phyloP scores from a whole-genome alignment of 2,329 filamentous ascomycete species.

The Coniochaeta pulveracea region DNA sequence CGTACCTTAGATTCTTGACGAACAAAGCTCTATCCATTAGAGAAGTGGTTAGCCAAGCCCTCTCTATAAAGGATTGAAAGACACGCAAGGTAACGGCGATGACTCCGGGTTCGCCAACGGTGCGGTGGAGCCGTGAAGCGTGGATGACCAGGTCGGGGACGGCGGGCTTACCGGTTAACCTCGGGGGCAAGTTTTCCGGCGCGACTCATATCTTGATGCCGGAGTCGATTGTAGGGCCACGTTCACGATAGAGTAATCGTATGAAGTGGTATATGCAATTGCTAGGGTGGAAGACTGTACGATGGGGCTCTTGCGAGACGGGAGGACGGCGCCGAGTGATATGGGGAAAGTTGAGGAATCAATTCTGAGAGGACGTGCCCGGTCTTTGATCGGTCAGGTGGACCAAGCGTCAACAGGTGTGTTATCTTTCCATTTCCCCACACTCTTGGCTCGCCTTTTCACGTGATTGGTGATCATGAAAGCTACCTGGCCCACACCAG shows the following conservation, averaged over 20 bases:
- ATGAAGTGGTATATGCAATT: constrained; percentile 8
- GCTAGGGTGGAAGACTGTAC: constrained; percentile 1
- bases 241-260: constrained; percentile 11
- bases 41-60: constrained; percentile 13
- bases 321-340: constrained; percentile 3
- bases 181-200: constrained; percentile 96
- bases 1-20: constrained; percentile 98
- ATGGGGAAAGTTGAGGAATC: constrained; percentile 4
- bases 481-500: too few species aligned
- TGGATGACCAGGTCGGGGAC: constrained; percentile 13
- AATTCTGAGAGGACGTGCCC: too few species aligned
- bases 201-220: constrained; percentile 80
- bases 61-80: too few species aligned
- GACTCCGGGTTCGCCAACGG: constrained; percentile 4
- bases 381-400: too few species aligned
- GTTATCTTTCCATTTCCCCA: too few species aligned
- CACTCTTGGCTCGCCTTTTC: too few species aligned
- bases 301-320: constrained; percentile 3
- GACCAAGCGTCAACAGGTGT: too few species aligned
- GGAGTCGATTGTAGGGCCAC: constrained; percentile 14
- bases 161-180: constrained; percentile 78
- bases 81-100: background rate
- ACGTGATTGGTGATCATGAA: too few species aligned
- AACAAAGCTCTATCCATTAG: constrained; percentile 73
- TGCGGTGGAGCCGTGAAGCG: constrained; percentile 18